These are phyloP conservation scores for Trametes punicea DNA, from an alignment of 768 basidiomycete genomes.

Conservation along the genomic window DNA sequence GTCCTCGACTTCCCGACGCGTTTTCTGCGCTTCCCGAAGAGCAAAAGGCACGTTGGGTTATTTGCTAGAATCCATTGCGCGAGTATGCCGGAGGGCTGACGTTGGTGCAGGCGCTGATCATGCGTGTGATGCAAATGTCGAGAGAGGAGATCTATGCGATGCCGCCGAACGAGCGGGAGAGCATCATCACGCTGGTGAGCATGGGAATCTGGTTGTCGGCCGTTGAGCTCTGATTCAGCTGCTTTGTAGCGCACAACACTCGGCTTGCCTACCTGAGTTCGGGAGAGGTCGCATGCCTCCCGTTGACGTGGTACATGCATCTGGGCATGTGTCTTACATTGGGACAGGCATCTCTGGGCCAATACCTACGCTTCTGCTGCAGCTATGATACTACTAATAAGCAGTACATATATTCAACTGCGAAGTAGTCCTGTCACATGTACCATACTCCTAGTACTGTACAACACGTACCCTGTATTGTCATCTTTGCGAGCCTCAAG, in stretches of 20 bases:
- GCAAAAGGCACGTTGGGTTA: slow-evolving; percentile 48
- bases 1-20: slow-evolving; percentile 30
- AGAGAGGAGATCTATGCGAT: slow-evolving; percentile 78
- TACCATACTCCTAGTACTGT: too few species aligned
- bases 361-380: too few species aligned
- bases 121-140: slow-evolving; percentile 78
- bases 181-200: slow-evolving; percentile 80
- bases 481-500: too few species aligned
- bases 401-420: too few species aligned
- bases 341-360: too few species aligned
- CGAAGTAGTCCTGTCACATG: too few species aligned
- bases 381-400: too few species aligned
- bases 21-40: slow-evolving; percentile 63
- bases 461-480: too few species aligned
- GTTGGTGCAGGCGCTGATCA: slow-evolving; percentile 56
- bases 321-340: too few species aligned
- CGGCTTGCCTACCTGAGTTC: slow-evolving; percentile 16
- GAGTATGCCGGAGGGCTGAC: not conserved
- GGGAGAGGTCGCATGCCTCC: not conserved
- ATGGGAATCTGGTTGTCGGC: not conserved
- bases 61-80: not conserved
- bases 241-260: slow-evolving; percentile 19
- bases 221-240: not conserved
- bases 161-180: slow-evolving; percentile 69
- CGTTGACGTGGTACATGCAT: not conserved